Conservation (phyloP, 345 rosid species). For the Barbarea vulgaris region DNA sequence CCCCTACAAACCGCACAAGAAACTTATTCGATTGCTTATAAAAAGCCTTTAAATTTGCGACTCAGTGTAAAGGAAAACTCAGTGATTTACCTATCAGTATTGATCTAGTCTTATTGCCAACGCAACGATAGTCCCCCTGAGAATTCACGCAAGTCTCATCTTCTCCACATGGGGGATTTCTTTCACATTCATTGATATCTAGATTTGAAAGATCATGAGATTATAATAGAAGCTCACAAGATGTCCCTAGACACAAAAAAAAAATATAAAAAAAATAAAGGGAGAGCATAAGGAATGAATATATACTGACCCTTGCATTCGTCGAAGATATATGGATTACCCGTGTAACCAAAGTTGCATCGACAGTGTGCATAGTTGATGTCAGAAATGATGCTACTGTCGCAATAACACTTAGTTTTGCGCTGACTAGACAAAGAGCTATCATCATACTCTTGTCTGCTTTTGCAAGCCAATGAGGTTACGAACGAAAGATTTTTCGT, state of each 20-base stretch:
- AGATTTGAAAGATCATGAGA: background rate
- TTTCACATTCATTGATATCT: constrained; percentile 21
- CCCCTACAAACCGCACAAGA: constrained; percentile 15
- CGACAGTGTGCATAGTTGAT: constrained; percentile 22
- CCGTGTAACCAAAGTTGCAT: constrained; percentile 38
- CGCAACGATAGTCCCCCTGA: background rate
- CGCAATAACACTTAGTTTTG: constrained; percentile 18
- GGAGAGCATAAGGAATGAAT: background rate
- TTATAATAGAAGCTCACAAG: background rate
- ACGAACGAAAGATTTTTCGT: background rate
- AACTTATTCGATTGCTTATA: background rate
- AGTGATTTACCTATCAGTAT: constrained; percentile 8
- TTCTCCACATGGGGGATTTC: background rate
- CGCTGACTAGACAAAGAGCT: background rate
- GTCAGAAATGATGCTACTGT: background rate
- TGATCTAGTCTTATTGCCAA: background rate
- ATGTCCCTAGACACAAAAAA: constrained; percentile 5
- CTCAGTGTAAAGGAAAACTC: background rate
- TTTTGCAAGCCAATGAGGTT: constrained; percentile 7
- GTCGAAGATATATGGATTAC: constrained; percentile 34
- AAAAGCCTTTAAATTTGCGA: background rate
- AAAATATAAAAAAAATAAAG: too few species aligned
- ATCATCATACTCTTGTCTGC: background rate
- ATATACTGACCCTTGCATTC: constrained; percentile 38
- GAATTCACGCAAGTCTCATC: background rate